phyloP scores from a whole-genome alignment of 345 rosid species.

The Tarenaya hassleriana region DNA sequence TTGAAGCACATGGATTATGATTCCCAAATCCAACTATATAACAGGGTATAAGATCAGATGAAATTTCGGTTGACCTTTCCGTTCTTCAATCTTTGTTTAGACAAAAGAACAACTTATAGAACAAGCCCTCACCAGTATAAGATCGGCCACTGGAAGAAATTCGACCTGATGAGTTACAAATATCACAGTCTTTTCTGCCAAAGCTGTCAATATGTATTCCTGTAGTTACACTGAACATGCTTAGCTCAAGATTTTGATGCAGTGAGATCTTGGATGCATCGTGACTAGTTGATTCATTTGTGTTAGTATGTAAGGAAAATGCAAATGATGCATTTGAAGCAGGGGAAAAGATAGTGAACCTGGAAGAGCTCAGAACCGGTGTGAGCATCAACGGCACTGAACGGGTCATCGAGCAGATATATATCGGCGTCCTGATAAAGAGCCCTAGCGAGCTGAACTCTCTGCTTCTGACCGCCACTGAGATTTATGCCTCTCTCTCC shows the following conservation, averaged over 20 bases:
- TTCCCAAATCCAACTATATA: too few relatives aligned
- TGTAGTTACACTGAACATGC: conserved; percentile 34
- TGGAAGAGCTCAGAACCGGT: conserved; percentile 93
- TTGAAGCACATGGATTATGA: too few relatives aligned
- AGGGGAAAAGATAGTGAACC: too few relatives aligned
- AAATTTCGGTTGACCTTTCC: too few relatives aligned
- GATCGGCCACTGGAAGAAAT: conserved; percentile 89
- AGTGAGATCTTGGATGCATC: too few relatives aligned
- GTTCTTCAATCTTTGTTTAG: too few relatives aligned
- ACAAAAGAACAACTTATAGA: conserved; percentile 20
- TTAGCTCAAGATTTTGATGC: too few relatives aligned
- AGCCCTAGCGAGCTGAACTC: conserved; percentile 99
- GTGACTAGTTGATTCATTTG: too few relatives aligned
- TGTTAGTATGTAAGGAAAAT: too few relatives aligned
- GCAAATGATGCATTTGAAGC: too few relatives aligned
- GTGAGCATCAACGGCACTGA: conserved; percentile 99
- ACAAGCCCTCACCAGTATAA: conserved; percentile 70
- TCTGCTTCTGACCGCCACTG: conserved; percentile 99
- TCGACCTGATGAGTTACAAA: conserved; percentile 99
- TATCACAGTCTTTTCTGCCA: conserved; percentile 79
- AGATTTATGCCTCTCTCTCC: conserved; percentile 98
- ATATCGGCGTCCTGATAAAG: conserved; percentile 98
- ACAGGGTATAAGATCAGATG: too few relatives aligned
- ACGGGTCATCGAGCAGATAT: conserved; percentile 96
- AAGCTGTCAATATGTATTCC: conserved; percentile 89